Evolutionary conservation across 108 stramenopile genomes (phyloP).

Genomic region (Nannochloropsis salina): DNA sequence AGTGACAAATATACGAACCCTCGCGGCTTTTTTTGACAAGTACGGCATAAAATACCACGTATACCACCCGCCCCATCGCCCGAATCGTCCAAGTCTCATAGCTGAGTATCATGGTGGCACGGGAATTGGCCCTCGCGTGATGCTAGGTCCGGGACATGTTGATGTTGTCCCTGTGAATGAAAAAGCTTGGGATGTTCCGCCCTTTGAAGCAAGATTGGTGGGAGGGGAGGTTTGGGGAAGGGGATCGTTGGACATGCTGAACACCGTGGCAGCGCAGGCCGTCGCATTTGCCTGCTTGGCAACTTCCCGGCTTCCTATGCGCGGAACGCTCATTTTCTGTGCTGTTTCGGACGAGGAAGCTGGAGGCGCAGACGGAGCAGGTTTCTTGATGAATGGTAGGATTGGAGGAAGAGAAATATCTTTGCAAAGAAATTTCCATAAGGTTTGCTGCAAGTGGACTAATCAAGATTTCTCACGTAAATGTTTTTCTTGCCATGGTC

Average conservation of each 20-base stretch:
- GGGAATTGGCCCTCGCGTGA: conserved; percentile 29
- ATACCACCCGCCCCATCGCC: conserved; percentile 31
- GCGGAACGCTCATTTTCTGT: conserved; percentile 41
- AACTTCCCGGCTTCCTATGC: conserved; percentile 26
- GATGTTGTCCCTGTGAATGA: conserved; percentile 41
- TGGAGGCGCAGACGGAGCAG: conserved; percentile 31
- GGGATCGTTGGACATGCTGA: conserved; percentile 40
- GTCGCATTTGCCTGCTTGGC: conserved; percentile 29
- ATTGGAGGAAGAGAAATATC: neutral
- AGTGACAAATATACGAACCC: conserved; percentile 28
- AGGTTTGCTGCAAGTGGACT: neutral
- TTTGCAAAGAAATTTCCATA: neutral
- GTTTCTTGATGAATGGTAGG: conserved; percentile 3
- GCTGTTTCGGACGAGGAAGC: conserved; percentile 39
- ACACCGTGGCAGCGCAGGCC: conserved; percentile 35
- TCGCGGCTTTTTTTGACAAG: conserved; percentile 23
- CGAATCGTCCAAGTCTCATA: conserved; percentile 34
- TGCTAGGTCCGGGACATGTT: conserved; percentile 45
- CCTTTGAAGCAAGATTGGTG: neutral
- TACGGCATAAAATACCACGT: conserved; percentile 28
- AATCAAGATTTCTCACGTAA: neutral
- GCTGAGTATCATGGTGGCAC: neutral
- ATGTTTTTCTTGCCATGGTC: neutral
- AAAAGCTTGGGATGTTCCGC: conserved; percentile 9
- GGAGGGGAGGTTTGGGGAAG: conserved; percentile 34